Base-by-base conservation (phyloP, 2,329 filamentous ascomycete genomes). In the Penicillium sp. region DNA sequence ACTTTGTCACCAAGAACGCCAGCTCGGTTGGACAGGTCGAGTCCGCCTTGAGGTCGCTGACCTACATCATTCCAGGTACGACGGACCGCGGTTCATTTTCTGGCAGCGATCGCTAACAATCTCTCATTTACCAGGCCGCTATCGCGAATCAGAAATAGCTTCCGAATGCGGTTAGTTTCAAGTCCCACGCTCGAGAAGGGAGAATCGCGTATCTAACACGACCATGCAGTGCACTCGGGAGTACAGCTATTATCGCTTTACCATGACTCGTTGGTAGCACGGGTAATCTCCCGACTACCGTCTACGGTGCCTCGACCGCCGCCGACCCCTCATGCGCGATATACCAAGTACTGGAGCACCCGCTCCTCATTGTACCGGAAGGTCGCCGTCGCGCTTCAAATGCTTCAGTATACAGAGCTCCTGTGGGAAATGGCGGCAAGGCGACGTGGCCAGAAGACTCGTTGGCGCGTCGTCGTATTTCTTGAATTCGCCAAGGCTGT, bases 351-450 rank as follows among this genome's bases (percentile, higher is more conserved):
- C 69, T 86, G 83, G 80, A 78, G 79, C 16, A 75, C 79, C 44
- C 78, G 79, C 48, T 86, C 82, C 63, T 77, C 81, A 4, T 79
- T 90, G 9, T 99, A 99, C 72, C 84, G 87, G 53, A 83, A 89
- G 53, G 84, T 95, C 48, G 92, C 92, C 36, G 81, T 92, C 58
- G 77, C 91, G 4, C 77, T 99, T 44, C 90, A 95, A 69, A 88
- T 95, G 74, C 88, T 96, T 24, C 89, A 94, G 61, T 97, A 97
- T 68, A 96, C 92, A 0, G 90, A 99, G 74, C 78, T 99, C 27
- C 76, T 99, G n/a, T 94, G 92, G 82, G 94, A 99, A 71, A 99
- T 99, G 94, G 84, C 88, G 25, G 92, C 92, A 25, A 95, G 95
- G 73, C 82, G 92, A 44, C 86, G 86, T 56, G 91, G 88, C 40